phyloP scores from a whole-genome alignment of 306 rosid genomes.

The Rosa multiflora region DNA sequence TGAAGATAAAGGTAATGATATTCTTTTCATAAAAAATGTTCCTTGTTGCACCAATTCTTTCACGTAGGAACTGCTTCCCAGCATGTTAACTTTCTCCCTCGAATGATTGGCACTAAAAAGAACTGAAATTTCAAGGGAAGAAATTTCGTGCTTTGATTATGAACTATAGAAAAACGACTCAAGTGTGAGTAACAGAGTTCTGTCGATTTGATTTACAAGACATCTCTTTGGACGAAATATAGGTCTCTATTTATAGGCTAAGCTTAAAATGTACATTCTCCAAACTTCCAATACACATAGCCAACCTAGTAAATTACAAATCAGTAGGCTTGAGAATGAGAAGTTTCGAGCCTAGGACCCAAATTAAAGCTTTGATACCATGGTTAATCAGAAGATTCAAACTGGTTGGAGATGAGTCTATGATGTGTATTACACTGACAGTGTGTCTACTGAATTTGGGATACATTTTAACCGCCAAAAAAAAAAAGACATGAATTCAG shows the following conservation, averaged over 20 bases:
- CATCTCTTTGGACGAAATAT: background rate
- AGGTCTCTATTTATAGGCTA: background rate
- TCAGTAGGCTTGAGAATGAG: background rate
- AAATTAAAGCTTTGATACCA: background rate
- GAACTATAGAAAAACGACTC: background rate
- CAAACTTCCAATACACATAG: background rate
- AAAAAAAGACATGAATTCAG: no score
- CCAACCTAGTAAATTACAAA: background rate
- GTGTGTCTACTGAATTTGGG: background rate
- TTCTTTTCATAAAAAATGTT: background rate
- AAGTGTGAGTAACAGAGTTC: no score
- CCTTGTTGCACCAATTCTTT: background rate
- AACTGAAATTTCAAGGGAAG: background rate
- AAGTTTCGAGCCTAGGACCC: background rate
- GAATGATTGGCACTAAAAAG: background rate
- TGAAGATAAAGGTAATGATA: slow-evolving; percentile 53
- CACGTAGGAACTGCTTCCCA: background rate
- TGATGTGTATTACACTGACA: background rate
- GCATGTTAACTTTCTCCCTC: background rate
- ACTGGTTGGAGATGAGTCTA: background rate
- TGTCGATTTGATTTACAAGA: background rate
- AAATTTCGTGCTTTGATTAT: background rate
- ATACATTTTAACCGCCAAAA: background rate
- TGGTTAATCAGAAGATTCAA: background rate
- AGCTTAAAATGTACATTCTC: background rate